Base-by-base conservation (phyloP, 2,329 filamentous ascomycete species). In the Davidsoniella eucalypti region DNA sequence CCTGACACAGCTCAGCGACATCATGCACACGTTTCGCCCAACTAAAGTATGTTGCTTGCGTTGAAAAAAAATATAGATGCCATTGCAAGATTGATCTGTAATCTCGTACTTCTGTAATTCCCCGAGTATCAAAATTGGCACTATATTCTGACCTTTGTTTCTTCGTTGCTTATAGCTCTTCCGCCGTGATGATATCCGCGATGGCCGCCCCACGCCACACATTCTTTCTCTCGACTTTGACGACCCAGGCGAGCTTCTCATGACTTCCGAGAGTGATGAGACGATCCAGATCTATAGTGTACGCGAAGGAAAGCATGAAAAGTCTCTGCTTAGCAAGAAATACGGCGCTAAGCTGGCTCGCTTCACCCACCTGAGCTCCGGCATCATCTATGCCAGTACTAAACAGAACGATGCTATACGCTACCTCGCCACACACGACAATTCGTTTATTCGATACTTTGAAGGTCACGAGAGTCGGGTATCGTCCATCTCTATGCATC, bases 171-270 rank as follows among this genome's bases (percentile, higher is more conserved):
- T 23, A 16, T 38, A 79, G 72, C 72, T 80, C 16, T 81, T 84
- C 57, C 70, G 69, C 43, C 71, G 76, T 52, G 70, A 78, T 40
- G 72, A 76, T 54, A 57, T 69, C 39, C 75, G 73, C 57, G 72
- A 73, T 44, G 65, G 65, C 52, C 67, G 68, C 52, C 64, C 70
- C 8, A 68, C 71, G 47, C 77, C 80, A 3, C 73, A 80, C 56
- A 78, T 95, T 53, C 83, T 92, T 7, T 96, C 90, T 1, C 77
- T 98, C 58, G 90, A 98, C 68, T 98, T 94, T 62, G 88, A 96
- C 64, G 88, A 96, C 67, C 83, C 85, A 41, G 92, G 92, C 63
- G 87, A 95, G 64, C 84, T 90, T 46, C 76, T 93, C 53, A 87
- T 98, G 65, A 85, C 88, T 0, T 86, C 87, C 5, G 85, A 88